Evolutionary conservation across 495 filamentous ascomycete species (phyloP), one percentile per base, ranked within the genome.

Genomic region (Umbilicaria muhlenbergii): DNA sequence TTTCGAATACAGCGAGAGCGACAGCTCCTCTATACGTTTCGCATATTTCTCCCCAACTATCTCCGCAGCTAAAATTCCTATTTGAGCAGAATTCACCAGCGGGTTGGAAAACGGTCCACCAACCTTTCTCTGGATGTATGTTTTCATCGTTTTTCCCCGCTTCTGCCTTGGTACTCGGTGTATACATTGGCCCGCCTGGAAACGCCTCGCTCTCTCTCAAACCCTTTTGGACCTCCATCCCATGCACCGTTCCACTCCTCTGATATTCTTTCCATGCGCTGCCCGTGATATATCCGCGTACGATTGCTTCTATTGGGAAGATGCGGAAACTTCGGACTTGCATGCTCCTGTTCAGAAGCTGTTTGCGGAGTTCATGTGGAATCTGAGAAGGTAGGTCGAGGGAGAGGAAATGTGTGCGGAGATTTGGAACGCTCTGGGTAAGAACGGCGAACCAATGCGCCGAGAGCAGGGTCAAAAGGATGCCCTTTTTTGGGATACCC

Each of bases 281-380:
- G 11, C 91, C 91, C 5, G 88, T 94, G 60, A 98, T 80, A 62
- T 95, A 95, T 43, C 91, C 89, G 24, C 89, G 79, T 2, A 94
- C 87, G 45, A 87, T 85, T 14, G 81, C 84, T 63, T 96, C 91
- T 46, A 96, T 72, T n/a, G 84, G 85, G 45, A 94, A 79, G 40
- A 92, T 73, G 42, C 78, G 72, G 21, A 85, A 69, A 48, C 75
- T 77, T 48, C 80, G 79, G 41, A 94, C 86, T 47, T 80, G 74
- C 87, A 94, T 94, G 51, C 73, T 77, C 35, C 87, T 78, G 51
- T 70, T 70, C 41, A 75, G 73, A 14, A 91, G 67, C 38, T 68
- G 59, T 10, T 62, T 51, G 13, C 62, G 57, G 42, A 78, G 70
- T 13, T 61, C 58, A n/a, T 48, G 55, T 39, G 62, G 71, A 52